Base-by-base conservation (phyloP, 805 yeast species). In the Komagataella pastoris region DNA sequence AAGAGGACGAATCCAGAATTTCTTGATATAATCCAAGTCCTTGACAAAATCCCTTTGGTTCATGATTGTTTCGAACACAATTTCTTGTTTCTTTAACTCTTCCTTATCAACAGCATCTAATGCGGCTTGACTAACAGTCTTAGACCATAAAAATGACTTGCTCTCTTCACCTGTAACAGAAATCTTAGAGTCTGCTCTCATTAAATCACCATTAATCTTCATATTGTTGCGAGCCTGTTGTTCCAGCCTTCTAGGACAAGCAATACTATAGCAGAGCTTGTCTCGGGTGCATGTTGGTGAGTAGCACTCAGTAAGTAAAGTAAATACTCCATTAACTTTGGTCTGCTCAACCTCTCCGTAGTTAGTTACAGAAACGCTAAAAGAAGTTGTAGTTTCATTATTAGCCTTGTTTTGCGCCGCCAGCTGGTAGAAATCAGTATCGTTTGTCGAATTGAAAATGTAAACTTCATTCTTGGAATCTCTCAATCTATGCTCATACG, bases 31-130 rank as follows among this genome's bases (percentile, higher is more conserved):
- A 65, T 93, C 99, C 60, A 93, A 72, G 61, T 93, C 96, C 68
- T 89, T 90, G 51, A 93, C 96, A 65, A 90, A 93, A 57, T 93
- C 95, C 54, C 97, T 79, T 69, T 93, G 98, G 1, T 97, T 91
- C 56, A 86, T 86, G 50, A 88, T 86, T 36, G 90, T 84, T 68
- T 93, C 99, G 69, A 88, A 91, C 48, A 93, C 93, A 56, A 90
- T 82, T 61, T 93, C 99, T 66, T 93, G 99, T 56, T 98, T 78
- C 70, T 88, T 88, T 59, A 87, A 83, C 63, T 93, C 99, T 51
- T 72, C 77, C 58, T 88, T 90, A 53, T 87, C 88, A 53, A 91
- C 75, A 48, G 81, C 73, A 52, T 87, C 95, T 62, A 90, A 76
- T 5, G 89, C 69, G 47, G 81, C 82, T 59, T 81, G 78, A 2